Evolutionary conservation across 495 filamentous ascomycete genomes (phyloP).

Genomic region (Penicillium pulvis): DNA sequence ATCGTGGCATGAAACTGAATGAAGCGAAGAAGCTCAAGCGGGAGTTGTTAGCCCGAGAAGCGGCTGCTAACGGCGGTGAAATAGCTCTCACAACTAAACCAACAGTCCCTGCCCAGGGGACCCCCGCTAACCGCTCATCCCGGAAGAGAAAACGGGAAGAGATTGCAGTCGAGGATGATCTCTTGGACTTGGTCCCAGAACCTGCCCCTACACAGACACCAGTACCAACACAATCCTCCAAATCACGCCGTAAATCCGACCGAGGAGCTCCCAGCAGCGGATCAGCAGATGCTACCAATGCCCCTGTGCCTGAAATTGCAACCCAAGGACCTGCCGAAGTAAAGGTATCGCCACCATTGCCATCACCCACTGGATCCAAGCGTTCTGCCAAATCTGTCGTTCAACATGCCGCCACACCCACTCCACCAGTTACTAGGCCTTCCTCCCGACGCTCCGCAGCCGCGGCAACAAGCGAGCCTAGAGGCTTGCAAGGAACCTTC

Average conservation of each 20-base stretch:
- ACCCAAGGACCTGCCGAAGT: conserved; percentile 19
- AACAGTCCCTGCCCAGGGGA: conserved; percentile 16
- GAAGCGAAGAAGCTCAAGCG: conserved; percentile 91
- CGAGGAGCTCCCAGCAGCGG: conserved; percentile 50
- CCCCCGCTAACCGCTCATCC: conserved; percentile 26
- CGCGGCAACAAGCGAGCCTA: conserved; percentile 38
- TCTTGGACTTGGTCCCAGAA: background rate
- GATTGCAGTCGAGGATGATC: conserved; percentile 9
- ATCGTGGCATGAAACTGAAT: conserved; percentile 88
- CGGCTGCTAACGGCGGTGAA: conserved; percentile 45
- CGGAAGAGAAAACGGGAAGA: conserved; percentile 34
- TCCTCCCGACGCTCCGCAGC: conserved; percentile 49
- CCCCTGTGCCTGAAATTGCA: conserved; percentile 17
- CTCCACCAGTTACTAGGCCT: conserved; percentile 42
- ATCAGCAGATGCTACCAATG: conserved; percentile 19
- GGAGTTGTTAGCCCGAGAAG: conserved; percentile 68
- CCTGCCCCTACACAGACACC: background rate
- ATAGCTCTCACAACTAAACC: conserved; percentile 2
- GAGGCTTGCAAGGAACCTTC: conserved; percentile 11
- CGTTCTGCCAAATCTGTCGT: conserved; percentile 24
- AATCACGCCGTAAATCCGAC: conserved; percentile 22
- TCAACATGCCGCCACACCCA: conserved; percentile 28
- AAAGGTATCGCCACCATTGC: conserved; percentile 25
- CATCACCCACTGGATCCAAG: conserved; percentile 34
- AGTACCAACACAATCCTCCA: conserved; percentile 4